A percentile compares a stretch with the other conserved stretches of the same genome.
phyloP scores from a whole-genome alignment of 2,329 filamentous ascomycete species.

The Madurella mycetomatis region DNA sequence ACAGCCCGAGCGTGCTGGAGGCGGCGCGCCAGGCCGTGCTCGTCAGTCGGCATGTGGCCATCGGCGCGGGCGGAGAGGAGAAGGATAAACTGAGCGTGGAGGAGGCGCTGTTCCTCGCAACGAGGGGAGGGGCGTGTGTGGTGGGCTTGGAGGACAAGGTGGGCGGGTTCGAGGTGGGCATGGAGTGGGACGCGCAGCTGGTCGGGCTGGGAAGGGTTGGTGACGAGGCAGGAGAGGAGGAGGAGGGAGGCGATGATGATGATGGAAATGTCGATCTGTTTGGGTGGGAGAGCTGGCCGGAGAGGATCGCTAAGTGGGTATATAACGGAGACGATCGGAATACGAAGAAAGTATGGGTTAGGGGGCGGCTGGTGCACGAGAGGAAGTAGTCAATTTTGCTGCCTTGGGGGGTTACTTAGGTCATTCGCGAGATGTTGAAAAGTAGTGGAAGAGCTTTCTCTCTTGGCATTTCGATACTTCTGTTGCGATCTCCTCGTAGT shows the following conservation, averaged over 20 bases:
- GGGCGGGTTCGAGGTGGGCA: slow-evolving; percentile 79
- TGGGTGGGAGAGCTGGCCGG: slow-evolving; percentile 84
- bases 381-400: slow-evolving; percentile 18
- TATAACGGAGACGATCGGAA: slow-evolving; percentile 93
- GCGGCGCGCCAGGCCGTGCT: slow-evolving; percentile 77
- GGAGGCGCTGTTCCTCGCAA: slow-evolving; percentile 82
- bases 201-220: slow-evolving; percentile 57
- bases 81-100: slow-evolving; percentile 70
- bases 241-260: slow-evolving; percentile 23
- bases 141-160: slow-evolving; percentile 68
- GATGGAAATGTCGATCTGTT: slow-evolving; percentile 76
- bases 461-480: too few species aligned
- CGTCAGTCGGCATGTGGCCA: slow-evolving; percentile 67
- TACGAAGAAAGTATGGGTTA: slow-evolving; percentile 83
- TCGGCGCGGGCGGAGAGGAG: slow-evolving; percentile 46
- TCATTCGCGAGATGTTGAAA: too few species aligned
- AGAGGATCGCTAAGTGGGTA: slow-evolving; percentile 88
- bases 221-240: slow-evolving; percentile 35
- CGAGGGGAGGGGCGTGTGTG: slow-evolving; percentile 78
- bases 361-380: slow-evolving; percentile 73
- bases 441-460: too few species aligned
- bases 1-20: slow-evolving; percentile 74
- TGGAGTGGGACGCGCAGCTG: slow-evolving; percentile 88
- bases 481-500: too few species aligned
- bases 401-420: not conserved